Evolutionary conservation across 352 stramenopile genomes (phyloP).

Genomic region (Peronospora tabacina): DNA sequence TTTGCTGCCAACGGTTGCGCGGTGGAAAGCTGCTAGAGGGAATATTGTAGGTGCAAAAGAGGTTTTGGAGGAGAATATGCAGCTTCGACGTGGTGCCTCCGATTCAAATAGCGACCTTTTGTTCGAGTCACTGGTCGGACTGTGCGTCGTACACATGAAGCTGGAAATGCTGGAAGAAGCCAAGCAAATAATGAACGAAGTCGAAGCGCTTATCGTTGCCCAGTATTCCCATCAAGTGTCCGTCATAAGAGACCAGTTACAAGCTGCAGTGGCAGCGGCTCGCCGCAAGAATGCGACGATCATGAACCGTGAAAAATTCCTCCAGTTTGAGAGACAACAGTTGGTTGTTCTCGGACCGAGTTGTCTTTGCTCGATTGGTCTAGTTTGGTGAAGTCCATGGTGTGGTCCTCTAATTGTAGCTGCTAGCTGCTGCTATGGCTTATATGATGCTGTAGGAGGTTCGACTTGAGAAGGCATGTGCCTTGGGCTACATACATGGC

Average conservation of each 20-base stretch:
- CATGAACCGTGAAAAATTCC: too few species aligned
- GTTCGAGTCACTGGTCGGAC: slow-evolving; percentile 40
- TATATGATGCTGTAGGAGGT: too few species aligned
- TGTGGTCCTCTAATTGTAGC: too few species aligned
- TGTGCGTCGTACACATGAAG: slow-evolving; percentile 54
- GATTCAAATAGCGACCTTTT: slow-evolving; percentile 23
- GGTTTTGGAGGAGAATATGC: slow-evolving; percentile 30
- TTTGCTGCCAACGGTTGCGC: slow-evolving; percentile 31
- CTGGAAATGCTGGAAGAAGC: slow-evolving; percentile 30
- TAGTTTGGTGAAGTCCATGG: too few species aligned
- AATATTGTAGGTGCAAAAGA: slow-evolving; percentile 25
- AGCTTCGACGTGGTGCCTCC: slow-evolving; percentile 12
- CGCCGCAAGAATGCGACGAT: slow-evolving; percentile 5
- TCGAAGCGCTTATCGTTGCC: slow-evolving; percentile 31
- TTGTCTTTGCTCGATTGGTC: too few species aligned
- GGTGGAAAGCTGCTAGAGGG: slow-evolving; percentile 22
- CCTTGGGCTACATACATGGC: too few species aligned
- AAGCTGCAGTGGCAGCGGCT: slow-evolving; percentile 6
- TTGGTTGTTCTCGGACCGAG: too few species aligned
- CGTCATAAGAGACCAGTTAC: slow-evolving; percentile 37
- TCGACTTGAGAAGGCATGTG: too few species aligned
- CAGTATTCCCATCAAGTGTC: slow-evolving; percentile 32
- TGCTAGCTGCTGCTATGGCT: too few species aligned
- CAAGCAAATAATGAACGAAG: slow-evolving; percentile 31
- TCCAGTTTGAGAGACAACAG: too few species aligned